Evolutionary conservation across 768 basidiomycete species (phyloP), one percentile per base, ranked within the genome.

Genomic region (Nidularia pulvinata): DNA sequence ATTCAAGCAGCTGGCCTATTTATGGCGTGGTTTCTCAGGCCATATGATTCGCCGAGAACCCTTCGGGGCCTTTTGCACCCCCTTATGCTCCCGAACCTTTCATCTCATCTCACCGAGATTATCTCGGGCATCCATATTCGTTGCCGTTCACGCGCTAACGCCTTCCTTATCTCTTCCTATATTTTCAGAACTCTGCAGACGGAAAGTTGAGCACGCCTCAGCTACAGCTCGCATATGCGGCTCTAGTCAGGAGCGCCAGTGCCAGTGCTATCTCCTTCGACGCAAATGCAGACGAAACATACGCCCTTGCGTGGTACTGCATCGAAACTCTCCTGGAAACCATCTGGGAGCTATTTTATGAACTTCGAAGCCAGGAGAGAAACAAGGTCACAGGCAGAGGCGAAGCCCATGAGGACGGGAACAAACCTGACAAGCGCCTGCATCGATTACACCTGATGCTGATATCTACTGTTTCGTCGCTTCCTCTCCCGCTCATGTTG

Each of bases 191-290:
- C 65, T 85, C 89, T 1, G 64, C 65, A 1, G 80, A 88, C 39
- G 83, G 79, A 25, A 77, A 73, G 56, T 73, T 95, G 11, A 87
- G 75, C 53, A 80, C 79, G 0, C 52, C 75, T 0, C 93, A 94
- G 61, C 76, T 94, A 6, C 71, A 86, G 32, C 76, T 92, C 37
- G 91, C 93, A 5, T 93, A 82, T 61, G 74, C 86, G n/a, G 80
- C 87, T 5, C 75, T 93, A 10, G 83, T 91, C 25, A 73, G 79
- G 55, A 80, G 83, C 51, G 87, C 89, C 1, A 74, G 76, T 37
- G 72, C 77, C 2, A 72, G 72, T 48, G 67, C 73, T 42, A 58
- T 61, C 36, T 35, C 62, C 5, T 45, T 52, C 11, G 48, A 60
- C 37, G 42, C 56, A 19, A 51, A 48, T 30, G 34, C 66, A 36